Conservation (phyloP, 441 rosid species). For the Populus hybrid region DNA sequence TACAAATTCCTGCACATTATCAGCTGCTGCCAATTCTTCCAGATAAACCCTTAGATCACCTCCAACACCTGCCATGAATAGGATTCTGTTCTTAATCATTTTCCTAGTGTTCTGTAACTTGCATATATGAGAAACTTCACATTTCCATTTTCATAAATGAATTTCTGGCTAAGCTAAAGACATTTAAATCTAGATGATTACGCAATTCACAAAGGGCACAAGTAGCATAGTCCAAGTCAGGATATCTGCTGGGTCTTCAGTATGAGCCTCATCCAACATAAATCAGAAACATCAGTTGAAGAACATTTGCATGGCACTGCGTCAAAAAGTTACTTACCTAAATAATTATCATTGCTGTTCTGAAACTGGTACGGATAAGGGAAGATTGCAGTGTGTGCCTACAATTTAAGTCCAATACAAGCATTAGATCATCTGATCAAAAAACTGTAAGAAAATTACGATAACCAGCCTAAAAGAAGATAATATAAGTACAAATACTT, state of each 20-base stretch:
- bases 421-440: not conserved
- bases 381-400: conserved; percentile 75
- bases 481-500: conserved; percentile 23
- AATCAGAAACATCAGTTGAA: not conserved
- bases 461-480: not conserved
- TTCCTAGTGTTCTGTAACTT: not conserved
- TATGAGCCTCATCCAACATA: not conserved
- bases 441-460: not conserved
- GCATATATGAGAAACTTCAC: not conserved
- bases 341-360: conserved; percentile 41
- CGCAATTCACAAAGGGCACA: not conserved
- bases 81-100: not conserved
- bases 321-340: conserved; percentile 45
- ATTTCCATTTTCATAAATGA: not conserved
- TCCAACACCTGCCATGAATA: conserved; percentile 43
- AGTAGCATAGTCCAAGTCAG: not conserved
- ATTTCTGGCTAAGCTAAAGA: not conserved
- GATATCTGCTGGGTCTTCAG: not conserved
- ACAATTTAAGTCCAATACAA: conserved; percentile 11
- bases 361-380: conserved; percentile 61
- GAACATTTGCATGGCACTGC: not conserved
- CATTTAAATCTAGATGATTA: not conserved
- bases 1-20: conserved; percentile 55
- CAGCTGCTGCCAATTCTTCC: conserved; percentile 49
- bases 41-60: conserved; percentile 71